Conservation (phyloP, 495 filamentous ascomycete species). For the Hyaloscypha finlandica region DNA sequence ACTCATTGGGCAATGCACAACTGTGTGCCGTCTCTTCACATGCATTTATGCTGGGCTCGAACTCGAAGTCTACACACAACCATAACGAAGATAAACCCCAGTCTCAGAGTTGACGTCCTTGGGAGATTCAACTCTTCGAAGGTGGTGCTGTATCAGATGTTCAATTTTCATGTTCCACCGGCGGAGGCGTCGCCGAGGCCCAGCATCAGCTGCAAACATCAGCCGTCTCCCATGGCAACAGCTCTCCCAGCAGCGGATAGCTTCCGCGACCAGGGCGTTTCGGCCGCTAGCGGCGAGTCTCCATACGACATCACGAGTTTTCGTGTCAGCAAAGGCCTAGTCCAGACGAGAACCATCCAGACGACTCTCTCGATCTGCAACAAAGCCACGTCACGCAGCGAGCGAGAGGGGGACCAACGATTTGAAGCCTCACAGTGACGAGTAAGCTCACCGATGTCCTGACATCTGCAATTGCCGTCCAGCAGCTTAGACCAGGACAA, state of each 20-base stretch:
- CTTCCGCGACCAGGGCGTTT: neutral
- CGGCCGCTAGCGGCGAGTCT: neutral
- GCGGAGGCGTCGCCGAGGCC: neutral
- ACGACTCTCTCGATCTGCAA: neutral
- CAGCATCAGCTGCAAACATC: neutral
- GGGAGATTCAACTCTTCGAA: too few relatives aligned
- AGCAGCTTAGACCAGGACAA: neutral
- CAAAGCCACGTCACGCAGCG: neutral
- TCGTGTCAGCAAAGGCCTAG: neutral
- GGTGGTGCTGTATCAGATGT: neutral
- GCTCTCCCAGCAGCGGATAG: neutral
- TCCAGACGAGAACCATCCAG: neutral
- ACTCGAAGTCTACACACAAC: neutral
- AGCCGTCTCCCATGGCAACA: neutral
- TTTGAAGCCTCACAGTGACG: neutral
- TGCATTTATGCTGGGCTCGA: neutral
- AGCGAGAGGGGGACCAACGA: neutral
- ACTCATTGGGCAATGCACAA: constrained; percentile 1
- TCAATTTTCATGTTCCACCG: neutral
- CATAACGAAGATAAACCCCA: neutral
- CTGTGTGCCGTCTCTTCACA: neutral
- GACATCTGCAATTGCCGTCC: neutral
- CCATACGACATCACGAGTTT: neutral
- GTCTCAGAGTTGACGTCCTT: neutral
- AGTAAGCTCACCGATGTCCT: neutral